Percentiles rank a stretch among this genome's conserved stretches.
Conservation (phyloP, 495 filamentous ascomycete species). For the Penicillium tannophilum region DNA sequence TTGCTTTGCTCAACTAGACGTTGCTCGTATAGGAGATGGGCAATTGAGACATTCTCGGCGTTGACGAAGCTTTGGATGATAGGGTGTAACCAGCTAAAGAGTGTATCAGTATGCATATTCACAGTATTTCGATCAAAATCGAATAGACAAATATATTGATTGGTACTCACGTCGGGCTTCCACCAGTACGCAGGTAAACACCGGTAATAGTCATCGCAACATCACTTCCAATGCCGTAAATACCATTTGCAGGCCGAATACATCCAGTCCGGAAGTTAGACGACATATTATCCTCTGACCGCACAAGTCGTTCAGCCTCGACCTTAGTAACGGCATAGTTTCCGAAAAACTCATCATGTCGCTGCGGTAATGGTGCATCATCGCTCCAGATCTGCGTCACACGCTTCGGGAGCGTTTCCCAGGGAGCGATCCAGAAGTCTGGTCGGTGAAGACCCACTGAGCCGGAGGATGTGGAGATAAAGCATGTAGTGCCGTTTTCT, state of each 20-base stretch:
- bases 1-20: conserved; percentile 50
- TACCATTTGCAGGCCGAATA: conserved; percentile 59
- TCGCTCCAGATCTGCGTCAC: conserved; percentile 51
- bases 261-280: conserved; percentile 56
- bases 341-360: conserved; percentile 53
- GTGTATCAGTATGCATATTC: conserved; percentile 26
- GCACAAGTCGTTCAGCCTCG: conserved; percentile 55
- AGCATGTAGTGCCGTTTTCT: conserved; percentile 48
- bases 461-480: conserved; percentile 59
- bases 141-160: neutral
- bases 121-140: conserved; percentile 4
- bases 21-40: conserved; percentile 61
- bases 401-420: conserved; percentile 40
- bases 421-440: conserved; percentile 52
- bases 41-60: conserved; percentile 58
- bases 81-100: conserved; percentile 45
- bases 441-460: conserved; percentile 47
- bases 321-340: conserved; percentile 59
- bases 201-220: conserved; percentile 46
- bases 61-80: conserved; percentile 60
- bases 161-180: conserved; percentile 41
- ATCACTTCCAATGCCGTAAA: conserved; percentile 60
- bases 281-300: conserved; percentile 41
- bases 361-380: conserved; percentile 43
- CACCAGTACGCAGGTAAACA: conserved; percentile 33